A percentile compares a stretch with the other conserved stretches of the same genome.
phyloP scores from a whole-genome alignment of 1,284 basidiomycete species.

The Cerioporus squamosus region DNA sequence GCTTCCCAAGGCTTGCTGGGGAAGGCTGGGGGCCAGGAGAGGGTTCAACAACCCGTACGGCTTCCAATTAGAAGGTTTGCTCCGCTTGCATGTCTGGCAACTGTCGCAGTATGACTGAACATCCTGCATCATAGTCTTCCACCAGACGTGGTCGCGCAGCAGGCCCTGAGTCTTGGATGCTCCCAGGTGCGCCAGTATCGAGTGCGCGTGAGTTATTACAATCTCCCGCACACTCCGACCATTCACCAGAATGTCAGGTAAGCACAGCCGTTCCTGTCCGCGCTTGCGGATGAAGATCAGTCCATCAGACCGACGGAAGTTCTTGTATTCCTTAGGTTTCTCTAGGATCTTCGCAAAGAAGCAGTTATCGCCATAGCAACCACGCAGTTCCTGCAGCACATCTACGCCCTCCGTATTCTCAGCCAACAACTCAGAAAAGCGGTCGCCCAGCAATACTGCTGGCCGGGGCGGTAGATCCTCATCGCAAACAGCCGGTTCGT shows the following conservation, averaged over 20 bases:
- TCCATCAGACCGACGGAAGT: neutral
- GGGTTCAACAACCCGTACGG: neutral
- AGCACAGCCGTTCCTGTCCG: conserved; percentile 9
- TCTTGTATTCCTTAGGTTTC: neutral
- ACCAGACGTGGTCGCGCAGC: conserved; percentile 33
- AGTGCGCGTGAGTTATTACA: conserved; percentile 34
- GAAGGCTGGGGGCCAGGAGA: neutral
- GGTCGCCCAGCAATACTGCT: too few relatives aligned
- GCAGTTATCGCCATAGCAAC: neutral
- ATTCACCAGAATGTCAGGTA: conserved; percentile 27
- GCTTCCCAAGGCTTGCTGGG: conserved; percentile 29
- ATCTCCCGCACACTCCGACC: conserved; percentile 23
- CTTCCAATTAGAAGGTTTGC: conserved; percentile 1
- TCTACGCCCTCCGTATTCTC: too few relatives aligned
- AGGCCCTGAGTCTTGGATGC: conserved; percentile 30
- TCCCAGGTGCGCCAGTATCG: conserved; percentile 34
- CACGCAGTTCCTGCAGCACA: too few relatives aligned
- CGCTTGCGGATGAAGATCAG: neutral
- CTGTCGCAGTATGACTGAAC: conserved; percentile 28
- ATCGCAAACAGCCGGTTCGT: too few relatives aligned
- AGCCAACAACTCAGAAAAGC: too few relatives aligned
- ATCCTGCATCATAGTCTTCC: conserved; percentile 30
- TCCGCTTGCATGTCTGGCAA: conserved; percentile 28
- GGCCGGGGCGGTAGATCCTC: too few relatives aligned
- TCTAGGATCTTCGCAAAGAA: neutral